Percentiles rank a stretch among this genome's conserved stretches.
Conservation (phyloP, 352 stramenopile genomes). For the Globisporangium alternatum region DNA sequence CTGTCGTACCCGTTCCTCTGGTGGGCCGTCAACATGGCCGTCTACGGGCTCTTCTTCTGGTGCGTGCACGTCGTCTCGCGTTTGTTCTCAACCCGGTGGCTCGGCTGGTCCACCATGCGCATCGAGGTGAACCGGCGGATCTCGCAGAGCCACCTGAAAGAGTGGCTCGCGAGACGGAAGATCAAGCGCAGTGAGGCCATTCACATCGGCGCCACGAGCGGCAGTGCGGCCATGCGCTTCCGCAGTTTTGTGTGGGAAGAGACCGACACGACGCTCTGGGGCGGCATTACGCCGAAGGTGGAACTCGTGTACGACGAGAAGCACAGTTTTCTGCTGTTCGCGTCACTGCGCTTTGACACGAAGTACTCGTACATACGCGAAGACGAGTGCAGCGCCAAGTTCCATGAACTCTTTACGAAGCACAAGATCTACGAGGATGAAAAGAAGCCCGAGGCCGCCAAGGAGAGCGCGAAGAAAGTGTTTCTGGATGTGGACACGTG, state of each 20-base stretch:
- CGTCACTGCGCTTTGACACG: slow-evolving; percentile 46
- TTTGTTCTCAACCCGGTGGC: slow-evolving; percentile 45
- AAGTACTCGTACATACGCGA: slow-evolving; percentile 39
- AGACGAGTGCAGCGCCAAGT: slow-evolving; percentile 38
- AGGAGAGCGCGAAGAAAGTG: not conserved
- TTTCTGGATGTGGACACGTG: slow-evolving; percentile 4
- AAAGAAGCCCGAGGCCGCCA: not conserved
- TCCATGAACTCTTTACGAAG: slow-evolving; percentile 43
- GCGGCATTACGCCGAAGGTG: slow-evolving; percentile 72
- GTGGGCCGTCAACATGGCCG: slow-evolving; percentile 91
- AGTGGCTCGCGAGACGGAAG: slow-evolving; percentile 24
- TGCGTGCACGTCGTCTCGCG: slow-evolving; percentile 46
- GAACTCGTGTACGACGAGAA: slow-evolving; percentile 68
- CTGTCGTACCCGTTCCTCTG: slow-evolving; percentile 58
- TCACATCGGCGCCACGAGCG: slow-evolving; percentile 55
- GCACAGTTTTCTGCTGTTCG: slow-evolving; percentile 59
- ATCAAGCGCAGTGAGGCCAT: slow-evolving; percentile 21
- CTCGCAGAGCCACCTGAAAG: slow-evolving; percentile 26
- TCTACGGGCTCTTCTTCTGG: slow-evolving; percentile 63
- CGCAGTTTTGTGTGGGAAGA: slow-evolving; percentile 90
- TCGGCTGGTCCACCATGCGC: slow-evolving; percentile 87
- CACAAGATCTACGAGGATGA: slow-evolving; percentile 9
- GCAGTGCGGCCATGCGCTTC: slow-evolving; percentile 67
- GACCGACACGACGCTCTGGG: slow-evolving; percentile 80
- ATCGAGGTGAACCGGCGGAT: slow-evolving; percentile 63